A percentile compares a stretch with the other conserved stretches of the same genome.
These are phyloP conservation scores for Hirsutella thompsonii DNA, from an alignment of 2,329 filamentous ascomycete species.

Conservation along the genomic window DNA sequence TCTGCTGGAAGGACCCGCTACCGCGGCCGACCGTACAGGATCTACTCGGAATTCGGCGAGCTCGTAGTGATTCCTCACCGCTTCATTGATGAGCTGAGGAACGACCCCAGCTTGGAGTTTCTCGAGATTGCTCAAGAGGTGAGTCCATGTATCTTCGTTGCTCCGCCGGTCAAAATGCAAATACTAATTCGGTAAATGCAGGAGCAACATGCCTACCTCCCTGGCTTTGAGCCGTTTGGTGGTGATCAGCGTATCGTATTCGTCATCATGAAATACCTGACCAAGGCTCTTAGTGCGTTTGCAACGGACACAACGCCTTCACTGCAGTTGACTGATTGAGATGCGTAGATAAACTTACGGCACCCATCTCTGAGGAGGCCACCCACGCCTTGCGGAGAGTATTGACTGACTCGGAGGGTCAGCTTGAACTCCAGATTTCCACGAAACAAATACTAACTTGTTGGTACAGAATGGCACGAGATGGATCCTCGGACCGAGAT, in stretches of 20 bases:
- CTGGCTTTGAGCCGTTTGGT: not conserved
- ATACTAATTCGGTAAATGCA: not conserved
- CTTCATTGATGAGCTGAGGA: not conserved
- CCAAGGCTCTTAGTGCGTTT: not conserved
- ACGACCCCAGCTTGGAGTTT: not conserved
- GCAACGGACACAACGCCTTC: not conserved
- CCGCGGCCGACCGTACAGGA: not conserved
- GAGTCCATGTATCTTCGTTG: not conserved
- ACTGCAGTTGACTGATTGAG: not conserved
- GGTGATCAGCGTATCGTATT: not conserved
- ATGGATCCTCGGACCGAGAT: not conserved
- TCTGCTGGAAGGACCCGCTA: not conserved
- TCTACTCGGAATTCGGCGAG: not conserved
- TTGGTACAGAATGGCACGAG: not conserved
- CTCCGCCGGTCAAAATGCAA: not conserved
- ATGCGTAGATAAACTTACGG: not conserved
- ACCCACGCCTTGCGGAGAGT: not conserved
- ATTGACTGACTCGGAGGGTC: not conserved
- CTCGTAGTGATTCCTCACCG: not conserved
- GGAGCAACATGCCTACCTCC: not conserved
- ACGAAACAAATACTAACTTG: not conserved
- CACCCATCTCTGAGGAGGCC: not conserved
- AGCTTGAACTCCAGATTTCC: not conserved
- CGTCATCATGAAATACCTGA: not conserved
- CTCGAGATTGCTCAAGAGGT: not conserved